phyloP scores from a whole-genome alignment of 495 filamentous ascomycete species.

The Aspergillus campestris region DNA sequence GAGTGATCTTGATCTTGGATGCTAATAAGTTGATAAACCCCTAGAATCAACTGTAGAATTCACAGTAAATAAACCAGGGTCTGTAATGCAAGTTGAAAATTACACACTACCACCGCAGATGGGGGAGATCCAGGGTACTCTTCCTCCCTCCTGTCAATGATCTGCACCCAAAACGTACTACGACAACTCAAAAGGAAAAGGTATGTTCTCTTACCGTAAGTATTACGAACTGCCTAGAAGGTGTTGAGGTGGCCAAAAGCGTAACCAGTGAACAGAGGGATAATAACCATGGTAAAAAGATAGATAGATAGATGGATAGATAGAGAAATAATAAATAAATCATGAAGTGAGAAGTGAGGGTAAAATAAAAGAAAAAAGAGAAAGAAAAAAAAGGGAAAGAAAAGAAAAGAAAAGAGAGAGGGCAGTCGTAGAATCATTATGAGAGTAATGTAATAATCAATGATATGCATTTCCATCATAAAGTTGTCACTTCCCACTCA shows the following conservation, averaged over 20 bases:
- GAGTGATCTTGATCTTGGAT: neutral
- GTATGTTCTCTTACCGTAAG: neutral
- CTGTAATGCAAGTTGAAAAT: slow-evolving; percentile 7
- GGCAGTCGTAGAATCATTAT: neutral
- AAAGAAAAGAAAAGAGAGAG: neutral
- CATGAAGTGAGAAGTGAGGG: neutral
- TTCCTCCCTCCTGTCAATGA: slow-evolving; percentile 10
- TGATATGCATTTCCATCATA: neutral
- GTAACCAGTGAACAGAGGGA: neutral
- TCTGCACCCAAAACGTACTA: slow-evolving; percentile 7
- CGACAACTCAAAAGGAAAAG: neutral
- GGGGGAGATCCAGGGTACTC: slow-evolving; percentile 5
- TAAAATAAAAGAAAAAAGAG: slow-evolving; percentile 1
- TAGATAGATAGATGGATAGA: neutral
- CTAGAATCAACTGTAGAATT: neutral
- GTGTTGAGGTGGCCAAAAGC: neutral
- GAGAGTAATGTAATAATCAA: neutral
- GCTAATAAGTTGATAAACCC: neutral
- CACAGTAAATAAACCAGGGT: slow-evolving; percentile 6
- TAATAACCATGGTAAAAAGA: neutral
- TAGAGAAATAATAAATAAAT: neutral
- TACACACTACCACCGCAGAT: slow-evolving; percentile 2
- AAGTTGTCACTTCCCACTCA: slow-evolving; percentile 1
- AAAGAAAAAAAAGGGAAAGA: neutral
- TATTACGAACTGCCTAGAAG: neutral